Evolutionary conservation across 2,329 filamentous ascomycete genomes (phyloP).

Genomic region (Ceratocystis cubensis): DNA sequence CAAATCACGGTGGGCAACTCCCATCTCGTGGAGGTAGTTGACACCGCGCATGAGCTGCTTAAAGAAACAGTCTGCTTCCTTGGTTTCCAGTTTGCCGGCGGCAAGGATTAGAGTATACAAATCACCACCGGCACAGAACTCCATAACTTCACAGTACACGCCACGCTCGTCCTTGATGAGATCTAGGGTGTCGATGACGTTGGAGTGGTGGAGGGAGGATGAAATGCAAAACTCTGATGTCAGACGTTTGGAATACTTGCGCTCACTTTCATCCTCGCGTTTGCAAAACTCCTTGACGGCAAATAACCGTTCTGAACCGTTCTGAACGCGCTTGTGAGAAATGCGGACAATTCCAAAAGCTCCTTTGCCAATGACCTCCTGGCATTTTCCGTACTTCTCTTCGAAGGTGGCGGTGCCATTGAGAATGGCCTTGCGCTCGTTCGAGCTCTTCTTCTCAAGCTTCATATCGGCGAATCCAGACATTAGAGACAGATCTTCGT

Average conservation of each 20-base stretch:
- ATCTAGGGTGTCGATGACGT: conserved; percentile 95
- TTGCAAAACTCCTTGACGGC: conserved; percentile 97
- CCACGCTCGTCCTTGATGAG: conserved; percentile 92
- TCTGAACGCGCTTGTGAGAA: conserved; percentile 85
- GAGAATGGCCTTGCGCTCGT: conserved; percentile 34
- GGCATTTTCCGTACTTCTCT: conserved; percentile 97
- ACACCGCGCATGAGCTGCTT: conserved; percentile 99
- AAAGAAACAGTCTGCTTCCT: conserved; percentile 95
- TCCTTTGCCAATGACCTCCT: conserved; percentile 89
- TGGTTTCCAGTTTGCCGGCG: conserved; percentile 79
- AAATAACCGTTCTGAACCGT: conserved; percentile 79
- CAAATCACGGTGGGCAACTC: conserved; percentile 88
- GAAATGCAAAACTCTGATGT: conserved; percentile 98
- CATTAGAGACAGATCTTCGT: conserved; percentile 75
- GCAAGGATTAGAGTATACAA: conserved; percentile 87
- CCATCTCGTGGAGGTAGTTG: conserved; percentile 99
- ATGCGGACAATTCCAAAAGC: conserved; percentile 96
- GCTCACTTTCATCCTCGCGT: conserved; percentile 83
- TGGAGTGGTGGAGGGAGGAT: conserved; percentile 88
- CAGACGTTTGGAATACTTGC: conserved; percentile 94
- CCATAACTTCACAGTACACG: conserved; percentile 98
- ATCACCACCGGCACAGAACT: conserved; percentile 94
- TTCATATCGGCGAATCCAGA: conserved; percentile 94
- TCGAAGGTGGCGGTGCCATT: conserved; percentile 61
- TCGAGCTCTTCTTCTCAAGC: conserved; percentile 20